phyloP scores from a whole-genome alignment of 164 flowering plant genomes.

The Nymphaea colorata region DNA sequence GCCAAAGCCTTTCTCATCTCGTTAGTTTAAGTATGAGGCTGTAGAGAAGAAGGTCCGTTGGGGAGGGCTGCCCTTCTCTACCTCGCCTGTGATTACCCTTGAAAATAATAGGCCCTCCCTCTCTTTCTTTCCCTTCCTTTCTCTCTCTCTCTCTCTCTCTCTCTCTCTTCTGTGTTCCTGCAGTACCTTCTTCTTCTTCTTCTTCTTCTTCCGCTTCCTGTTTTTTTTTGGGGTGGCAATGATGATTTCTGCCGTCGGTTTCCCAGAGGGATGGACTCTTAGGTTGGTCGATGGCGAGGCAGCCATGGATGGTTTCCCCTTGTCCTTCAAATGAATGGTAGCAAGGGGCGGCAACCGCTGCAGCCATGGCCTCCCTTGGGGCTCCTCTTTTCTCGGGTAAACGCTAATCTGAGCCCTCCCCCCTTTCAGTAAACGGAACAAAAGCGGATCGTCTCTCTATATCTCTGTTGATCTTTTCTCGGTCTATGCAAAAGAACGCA shows the following conservation, averaged over 20 bases:
- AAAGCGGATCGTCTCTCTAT: neutral
- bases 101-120: neutral
- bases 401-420: conserved; percentile 1
- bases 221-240: neutral
- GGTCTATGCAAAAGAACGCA: no score
- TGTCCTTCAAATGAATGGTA: no score
- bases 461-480: no score
- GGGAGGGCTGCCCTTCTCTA: neutral
- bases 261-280: neutral
- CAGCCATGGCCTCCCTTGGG: neutral
- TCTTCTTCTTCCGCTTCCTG: neutral
- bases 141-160: neutral
- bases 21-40: neutral
- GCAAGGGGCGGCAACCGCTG: neutral
- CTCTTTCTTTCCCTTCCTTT: neutral
- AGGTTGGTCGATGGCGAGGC: neutral
- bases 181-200: neutral
- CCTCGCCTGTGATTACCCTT: conserved; percentile 1
- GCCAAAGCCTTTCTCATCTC: neutral
- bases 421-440: neutral
- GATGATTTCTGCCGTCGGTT: neutral
- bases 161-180: neutral
- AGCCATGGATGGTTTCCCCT: neutral
- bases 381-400: neutral
- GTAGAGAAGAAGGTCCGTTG: neutral